Evolutionary conservation across 2,329 filamentous ascomycete genomes (phyloP).

Genomic region (Mycosphaerella sp.): DNA sequence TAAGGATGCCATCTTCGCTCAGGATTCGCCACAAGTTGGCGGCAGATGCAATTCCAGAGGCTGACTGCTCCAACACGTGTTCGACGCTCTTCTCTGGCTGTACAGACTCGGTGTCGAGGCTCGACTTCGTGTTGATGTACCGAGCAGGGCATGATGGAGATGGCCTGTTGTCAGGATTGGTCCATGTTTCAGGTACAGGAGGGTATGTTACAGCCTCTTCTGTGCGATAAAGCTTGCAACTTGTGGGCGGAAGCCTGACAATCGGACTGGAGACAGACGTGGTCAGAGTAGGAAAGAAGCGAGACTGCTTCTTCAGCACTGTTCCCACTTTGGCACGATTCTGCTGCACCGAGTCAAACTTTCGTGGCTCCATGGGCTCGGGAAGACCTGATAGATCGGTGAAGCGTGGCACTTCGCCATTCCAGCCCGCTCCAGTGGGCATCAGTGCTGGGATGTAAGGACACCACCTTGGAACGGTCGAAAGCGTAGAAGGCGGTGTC

Average conservation of each 20-base stretch:
- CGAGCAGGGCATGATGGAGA: neutral
- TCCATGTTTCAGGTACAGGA: conserved; percentile 2
- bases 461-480: conserved; percentile 26
- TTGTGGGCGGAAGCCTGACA: conserved; percentile 21
- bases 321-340: neutral
- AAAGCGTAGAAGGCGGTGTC: conserved; percentile 6
- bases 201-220: conserved; percentile 14
- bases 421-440: conserved; percentile 16
- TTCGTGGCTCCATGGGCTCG: conserved; percentile 14
- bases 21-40: conserved; percentile 29
- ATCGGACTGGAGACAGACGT: conserved; percentile 14
- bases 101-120: neutral
- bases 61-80: neutral
- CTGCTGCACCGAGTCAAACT: neutral
- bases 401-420: conserved; percentile 23
- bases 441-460: conserved; percentile 26
- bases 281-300: conserved; percentile 26
- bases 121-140: neutral
- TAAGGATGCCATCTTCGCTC: neutral
- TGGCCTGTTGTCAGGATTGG: neutral
- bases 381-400: conserved; percentile 27
- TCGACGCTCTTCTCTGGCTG: neutral
- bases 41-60: conserved; percentile 11
- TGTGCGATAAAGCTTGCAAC: conserved; percentile 20
- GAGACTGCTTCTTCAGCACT: conserved; percentile 22